Percentiles rank a stretch among this genome's conserved stretches.
These are phyloP conservation scores for Vitis rupestris DNA, from an alignment of 164 flowering plant genomes.

Conservation along the genomic window DNA sequence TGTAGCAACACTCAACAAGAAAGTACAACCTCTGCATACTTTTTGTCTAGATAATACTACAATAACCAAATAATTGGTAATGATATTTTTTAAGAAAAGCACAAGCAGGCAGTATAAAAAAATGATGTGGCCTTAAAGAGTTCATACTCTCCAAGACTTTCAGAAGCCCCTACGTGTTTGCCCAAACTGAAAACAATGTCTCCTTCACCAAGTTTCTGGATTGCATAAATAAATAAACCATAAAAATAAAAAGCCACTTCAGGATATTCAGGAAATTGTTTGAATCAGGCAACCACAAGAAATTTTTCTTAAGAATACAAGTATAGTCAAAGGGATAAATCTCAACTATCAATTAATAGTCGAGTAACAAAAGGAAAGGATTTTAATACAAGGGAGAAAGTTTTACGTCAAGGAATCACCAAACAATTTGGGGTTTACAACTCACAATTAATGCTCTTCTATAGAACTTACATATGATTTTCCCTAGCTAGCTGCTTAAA, in stretches of 20 bases:
- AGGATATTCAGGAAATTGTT: background rate
- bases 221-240: background rate
- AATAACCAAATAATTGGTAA: constrained; percentile 9
- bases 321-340: no score
- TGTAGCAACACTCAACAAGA: constrained; percentile 80
- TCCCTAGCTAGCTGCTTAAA: no score
- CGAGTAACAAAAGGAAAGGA: no score
- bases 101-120: background rate
- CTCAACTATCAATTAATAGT: no score
- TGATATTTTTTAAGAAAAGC: constrained; percentile 5
- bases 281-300: no score
- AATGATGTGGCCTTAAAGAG: background rate
- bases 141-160: constrained; percentile 40
- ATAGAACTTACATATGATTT: no score
- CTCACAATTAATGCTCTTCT: no score
- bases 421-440: no score
- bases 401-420: no score
- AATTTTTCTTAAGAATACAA: no score
- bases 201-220: constrained; percentile 34
- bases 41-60: constrained; percentile 68
- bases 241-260: background rate
- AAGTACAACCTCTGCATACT: constrained; percentile 79
- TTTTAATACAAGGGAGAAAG: no score
- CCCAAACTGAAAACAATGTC: constrained; percentile 4
- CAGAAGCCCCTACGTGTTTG: constrained; percentile 13